phyloP scores from a whole-genome alignment of 2,329 filamentous ascomycete genomes.

The Aspergillus calidoustus region DNA sequence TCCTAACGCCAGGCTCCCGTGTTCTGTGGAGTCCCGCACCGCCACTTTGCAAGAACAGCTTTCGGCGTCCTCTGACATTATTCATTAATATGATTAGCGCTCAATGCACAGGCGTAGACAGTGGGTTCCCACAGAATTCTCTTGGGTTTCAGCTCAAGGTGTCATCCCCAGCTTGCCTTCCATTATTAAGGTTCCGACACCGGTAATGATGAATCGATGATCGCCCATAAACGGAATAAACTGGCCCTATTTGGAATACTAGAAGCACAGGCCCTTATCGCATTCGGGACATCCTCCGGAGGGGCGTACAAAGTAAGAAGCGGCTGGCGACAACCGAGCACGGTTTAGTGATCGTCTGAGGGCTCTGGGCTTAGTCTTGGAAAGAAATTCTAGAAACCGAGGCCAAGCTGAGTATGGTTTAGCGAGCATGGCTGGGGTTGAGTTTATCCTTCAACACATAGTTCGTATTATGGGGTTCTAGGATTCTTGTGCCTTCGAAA shows the following conservation, averaged over 20 bases:
- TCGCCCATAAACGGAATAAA: background rate
- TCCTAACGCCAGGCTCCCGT: conserved; percentile 6
- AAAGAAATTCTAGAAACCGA: conserved; percentile 5
- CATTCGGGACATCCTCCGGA: conserved; percentile 7
- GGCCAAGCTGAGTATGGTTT: background rate
- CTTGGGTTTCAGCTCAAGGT: conserved; percentile 9
- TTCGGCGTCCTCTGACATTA: background rate
- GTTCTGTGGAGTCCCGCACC: conserved; percentile 10
- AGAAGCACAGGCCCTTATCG: conserved; percentile 7
- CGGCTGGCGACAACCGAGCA: background rate
- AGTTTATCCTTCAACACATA: background rate
- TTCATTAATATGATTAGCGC: background rate
- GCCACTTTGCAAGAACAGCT: background rate
- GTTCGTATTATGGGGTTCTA: conserved; percentile 10
- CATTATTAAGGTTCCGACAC: background rate
- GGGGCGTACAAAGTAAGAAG: background rate
- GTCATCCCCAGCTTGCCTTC: background rate
- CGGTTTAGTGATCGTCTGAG: background rate
- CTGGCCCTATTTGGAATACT: conserved; percentile 3
- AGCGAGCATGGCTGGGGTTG: background rate
- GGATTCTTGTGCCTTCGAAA: conserved; percentile 33
- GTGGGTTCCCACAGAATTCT: background rate
- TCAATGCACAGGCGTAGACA: background rate
- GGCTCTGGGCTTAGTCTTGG: background rate
- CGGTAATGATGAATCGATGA: background rate